Evolutionary conservation across 768 basidiomycete species (phyloP), one percentile per base, ranked within the genome.

Genomic region (Harrya chromipes): DNA sequence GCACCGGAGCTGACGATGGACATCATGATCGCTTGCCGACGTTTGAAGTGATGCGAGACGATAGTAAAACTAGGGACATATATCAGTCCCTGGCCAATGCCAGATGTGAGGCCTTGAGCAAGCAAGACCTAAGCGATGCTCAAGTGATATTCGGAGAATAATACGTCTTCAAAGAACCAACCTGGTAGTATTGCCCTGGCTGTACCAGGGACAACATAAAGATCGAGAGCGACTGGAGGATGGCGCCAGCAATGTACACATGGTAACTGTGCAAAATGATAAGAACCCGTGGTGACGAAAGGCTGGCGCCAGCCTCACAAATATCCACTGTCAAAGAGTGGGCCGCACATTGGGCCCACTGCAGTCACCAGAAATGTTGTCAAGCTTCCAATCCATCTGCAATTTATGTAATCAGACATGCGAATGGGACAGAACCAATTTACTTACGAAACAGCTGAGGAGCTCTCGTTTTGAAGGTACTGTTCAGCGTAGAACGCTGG

Each of bases 1-100:
- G 75, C 71, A 20, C 76, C 77, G 24, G 78, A 76, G 24, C 74
- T 33, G 6, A 69, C 70, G 37, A 81, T 58, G 9, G 78, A 75
- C 56, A 77, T 74, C 6, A 76, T 75, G 4, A 74, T 53, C 4
- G 74, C 61, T 21, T 76, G 66, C 13, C 68, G 63, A 40, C 61
- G 63, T 26, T 60, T 59, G 62, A 81, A 82, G 54, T 75, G 71
- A 29, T 77, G 78, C 5, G 74, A 70, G 8, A 76, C 56, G 19
- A 79, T 52, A 6, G 70, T 68, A 44, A 74, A 53, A 35, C 72
- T 68, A 0, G 78, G 79, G 14, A 78, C 57, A 48, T 71, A 81
- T 33, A 76, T 57, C 29, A 78, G 46, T 13, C 78, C 80, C 4
- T 67, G 65, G 6, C 66, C 76, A 12, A 76, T 50, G 1, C 78